phyloP scores from a whole-genome alignment of 73 alveolate genomes.

The Uronychia binucleata region DNA sequence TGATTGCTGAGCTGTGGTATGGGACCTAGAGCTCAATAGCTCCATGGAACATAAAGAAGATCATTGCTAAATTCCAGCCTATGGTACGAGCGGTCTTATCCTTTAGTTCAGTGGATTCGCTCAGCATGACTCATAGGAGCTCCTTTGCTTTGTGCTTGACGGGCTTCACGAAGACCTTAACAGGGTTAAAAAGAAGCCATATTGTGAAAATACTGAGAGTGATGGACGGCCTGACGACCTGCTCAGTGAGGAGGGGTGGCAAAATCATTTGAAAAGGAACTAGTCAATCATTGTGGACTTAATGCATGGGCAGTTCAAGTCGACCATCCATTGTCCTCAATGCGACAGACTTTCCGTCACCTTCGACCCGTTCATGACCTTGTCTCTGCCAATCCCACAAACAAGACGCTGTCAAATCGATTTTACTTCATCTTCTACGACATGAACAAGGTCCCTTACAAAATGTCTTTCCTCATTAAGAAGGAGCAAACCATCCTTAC shows the following conservation, averaged over 20 bases:
- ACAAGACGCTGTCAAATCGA: not conserved
- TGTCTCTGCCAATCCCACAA: constrained; percentile 42
- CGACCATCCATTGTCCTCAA: constrained; percentile 78
- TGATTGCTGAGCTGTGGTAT: constrained; percentile 64
- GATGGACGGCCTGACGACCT: constrained; percentile 80
- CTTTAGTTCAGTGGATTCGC: constrained; percentile 63
- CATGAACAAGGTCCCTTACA: constrained; percentile 1
- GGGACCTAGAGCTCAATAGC: constrained; percentile 32
- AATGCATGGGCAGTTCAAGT: constrained; percentile 94
- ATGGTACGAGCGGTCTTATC: constrained; percentile 8
- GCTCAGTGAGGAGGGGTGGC: constrained; percentile 91
- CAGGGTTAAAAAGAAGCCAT: constrained; percentile 71
- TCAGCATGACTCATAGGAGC: constrained; percentile 86
- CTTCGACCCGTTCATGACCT: constrained; percentile 88
- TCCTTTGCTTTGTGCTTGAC: constrained; percentile 74
- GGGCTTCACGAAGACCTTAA: constrained; percentile 80
- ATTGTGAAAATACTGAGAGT: constrained; percentile 80
- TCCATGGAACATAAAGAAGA: constrained; percentile 64
- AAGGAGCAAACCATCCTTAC: not conserved
- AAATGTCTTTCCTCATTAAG: not conserved
- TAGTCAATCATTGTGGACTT: constrained; percentile 91
- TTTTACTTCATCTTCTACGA: constrained; percentile 48
- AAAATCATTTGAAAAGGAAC: constrained; percentile 78
- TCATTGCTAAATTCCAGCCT: constrained; percentile 45
- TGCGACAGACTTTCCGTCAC: constrained; percentile 76